Evolutionary conservation across 768 basidiomycete genomes (phyloP).

Genomic region (Lentinula sp.): DNA sequence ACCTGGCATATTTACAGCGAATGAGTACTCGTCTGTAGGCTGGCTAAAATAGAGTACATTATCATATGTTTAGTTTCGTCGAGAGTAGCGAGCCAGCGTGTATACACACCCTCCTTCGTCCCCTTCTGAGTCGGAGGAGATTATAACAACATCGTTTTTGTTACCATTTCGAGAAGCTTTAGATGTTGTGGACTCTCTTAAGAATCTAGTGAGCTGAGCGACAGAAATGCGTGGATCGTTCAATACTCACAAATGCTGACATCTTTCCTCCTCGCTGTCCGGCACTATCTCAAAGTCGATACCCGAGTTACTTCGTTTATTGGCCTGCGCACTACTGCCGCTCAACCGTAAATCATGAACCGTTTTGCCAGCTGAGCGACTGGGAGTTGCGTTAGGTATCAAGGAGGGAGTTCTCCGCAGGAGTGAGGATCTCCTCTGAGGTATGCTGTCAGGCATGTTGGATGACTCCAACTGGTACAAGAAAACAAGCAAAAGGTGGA

Average conservation of each 20-base stretch:
- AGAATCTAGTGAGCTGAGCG: background rate
- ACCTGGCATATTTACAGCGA: background rate
- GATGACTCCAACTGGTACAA: background rate
- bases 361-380: background rate
- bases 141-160: background rate
- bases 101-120: background rate
- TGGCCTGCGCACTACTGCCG: background rate
- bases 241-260: slow-evolving; percentile 16
- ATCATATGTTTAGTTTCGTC: background rate
- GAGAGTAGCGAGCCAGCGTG: background rate
- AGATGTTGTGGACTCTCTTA: background rate
- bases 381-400: background rate
- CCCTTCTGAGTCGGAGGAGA: slow-evolving; percentile 4
- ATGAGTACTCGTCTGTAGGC: background rate
- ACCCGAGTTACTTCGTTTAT: background rate
- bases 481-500: background rate
- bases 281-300: slow-evolving; percentile 28
- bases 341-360: background rate
- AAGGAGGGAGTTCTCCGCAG: background rate
- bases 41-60: background rate
- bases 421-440: background rate
- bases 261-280: slow-evolving; percentile 46
- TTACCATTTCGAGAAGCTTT: background rate
- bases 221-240: background rate
- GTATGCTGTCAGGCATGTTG: background rate